A percentile compares a stretch with the other conserved stretches of the same genome.
Evolutionary conservation across 345 rosid genomes (phyloP).

Genomic region (Carallia brachiata): DNA sequence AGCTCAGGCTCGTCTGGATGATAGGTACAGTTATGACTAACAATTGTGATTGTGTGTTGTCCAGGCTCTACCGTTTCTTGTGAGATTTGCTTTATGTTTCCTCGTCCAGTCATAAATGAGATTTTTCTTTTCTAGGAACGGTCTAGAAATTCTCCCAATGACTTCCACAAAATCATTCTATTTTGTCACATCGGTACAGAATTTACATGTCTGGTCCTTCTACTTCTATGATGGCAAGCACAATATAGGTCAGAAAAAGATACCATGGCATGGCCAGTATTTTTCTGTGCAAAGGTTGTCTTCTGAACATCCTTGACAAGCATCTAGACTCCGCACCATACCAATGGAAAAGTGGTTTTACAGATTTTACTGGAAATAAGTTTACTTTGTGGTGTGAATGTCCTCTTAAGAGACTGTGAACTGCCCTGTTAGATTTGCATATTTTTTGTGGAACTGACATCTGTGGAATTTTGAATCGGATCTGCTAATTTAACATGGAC

Average conservation of each 20-base stretch:
- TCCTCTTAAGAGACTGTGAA: not conserved
- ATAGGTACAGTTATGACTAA: slow-evolving; percentile 53
- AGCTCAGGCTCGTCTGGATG: slow-evolving; percentile 99
- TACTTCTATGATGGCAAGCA: not conserved
- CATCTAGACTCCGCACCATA: not conserved
- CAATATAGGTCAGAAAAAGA: not conserved
- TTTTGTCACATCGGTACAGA: not conserved
- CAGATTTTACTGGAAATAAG: not conserved
- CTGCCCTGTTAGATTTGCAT: not conserved
- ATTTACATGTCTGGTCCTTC: not conserved
- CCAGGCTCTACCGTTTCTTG: not conserved
- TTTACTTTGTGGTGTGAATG: not conserved
- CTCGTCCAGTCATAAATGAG: no score
- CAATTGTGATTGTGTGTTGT: not conserved
- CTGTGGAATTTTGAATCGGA: no score
- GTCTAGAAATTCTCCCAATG: no score
- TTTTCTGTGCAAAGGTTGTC: not conserved
- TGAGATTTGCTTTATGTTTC: not conserved
- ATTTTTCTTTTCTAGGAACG: no score
- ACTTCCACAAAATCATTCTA: not conserved
- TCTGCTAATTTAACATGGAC: no score
- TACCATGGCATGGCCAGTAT: not conserved
- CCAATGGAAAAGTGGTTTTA: not conserved
- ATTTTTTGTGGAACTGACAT: not conserved
- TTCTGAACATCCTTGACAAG: not conserved